These are phyloP conservation scores for Porcisia hertigi DNA, from an alignment of 208 protist genomes.

Conservation along the genomic window DNA sequence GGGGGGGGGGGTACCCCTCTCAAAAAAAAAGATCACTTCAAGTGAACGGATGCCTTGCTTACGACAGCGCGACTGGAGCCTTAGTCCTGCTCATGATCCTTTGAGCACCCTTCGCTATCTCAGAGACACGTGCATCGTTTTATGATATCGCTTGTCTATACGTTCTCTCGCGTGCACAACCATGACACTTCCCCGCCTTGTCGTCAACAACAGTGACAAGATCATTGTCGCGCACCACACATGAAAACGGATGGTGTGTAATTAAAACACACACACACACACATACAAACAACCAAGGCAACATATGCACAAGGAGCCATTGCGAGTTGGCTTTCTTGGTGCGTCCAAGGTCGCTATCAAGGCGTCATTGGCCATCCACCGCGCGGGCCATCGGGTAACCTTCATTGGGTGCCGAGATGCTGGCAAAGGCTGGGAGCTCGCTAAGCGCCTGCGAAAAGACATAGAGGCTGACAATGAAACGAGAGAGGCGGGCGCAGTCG, in stretches of 20 bases:
- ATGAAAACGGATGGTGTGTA: not conserved
- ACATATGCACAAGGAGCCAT: conserved; percentile 23
- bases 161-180: not conserved
- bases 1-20: not conserved
- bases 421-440: conserved; percentile 22
- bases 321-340: conserved; percentile 59
- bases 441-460: conserved; percentile 25
- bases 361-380: conserved; percentile 42
- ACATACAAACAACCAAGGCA: not conserved
- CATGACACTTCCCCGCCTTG: not conserved
- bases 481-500: conserved; percentile 2
- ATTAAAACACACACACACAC: not conserved
- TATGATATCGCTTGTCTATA: not conserved
- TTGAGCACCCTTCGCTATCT: not conserved
- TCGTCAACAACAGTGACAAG: not conserved
- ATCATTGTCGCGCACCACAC: not conserved
- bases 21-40: not conserved
- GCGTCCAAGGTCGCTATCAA: conserved; percentile 41
- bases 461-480: conserved; percentile 10
- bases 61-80: not conserved
- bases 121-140: not conserved
- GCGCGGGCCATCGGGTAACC: conserved; percentile 44
- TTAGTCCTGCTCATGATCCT: not conserved
- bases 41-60: too few species aligned
- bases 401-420: conserved; percentile 50